Evolutionary conservation across 2,329 filamentous ascomycete genomes (phyloP), one percentile per base, ranked within the genome.

Genomic region (Colletotrichum sp.): DNA sequence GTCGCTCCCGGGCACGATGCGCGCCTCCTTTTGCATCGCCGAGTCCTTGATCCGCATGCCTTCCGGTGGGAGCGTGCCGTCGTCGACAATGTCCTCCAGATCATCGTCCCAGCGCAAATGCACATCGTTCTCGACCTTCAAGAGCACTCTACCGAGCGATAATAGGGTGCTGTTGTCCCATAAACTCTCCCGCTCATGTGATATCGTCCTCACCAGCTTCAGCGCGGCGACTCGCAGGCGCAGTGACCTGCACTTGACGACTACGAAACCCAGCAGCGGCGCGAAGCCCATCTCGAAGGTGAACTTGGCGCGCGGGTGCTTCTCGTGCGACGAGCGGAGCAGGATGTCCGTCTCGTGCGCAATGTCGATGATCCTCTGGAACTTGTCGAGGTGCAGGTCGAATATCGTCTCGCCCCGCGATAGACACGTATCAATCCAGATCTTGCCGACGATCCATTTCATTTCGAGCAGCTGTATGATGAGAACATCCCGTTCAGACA

Each of bases 281-380:
- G 82, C 78, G 34, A 84, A 86, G 0, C 85, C 86, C 78, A 85
- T 84, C 72, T 86, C 84, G n/a, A 88, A 87, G 28, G 80, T 84
- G 77, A 87, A 88, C 44, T 80, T 83, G 13, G 81, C 49, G 2
- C 69, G 67, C 8, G 26, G 49, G 6, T 44, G 28, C 21, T 26
- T 65, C 21, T 36, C n/a, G 32, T 26, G 28, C 13, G 36, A 32
- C 10, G 59, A 39, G 34, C 57, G 28, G 8, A 55, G 39, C 13
- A 60, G n/a, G 15, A 55, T 32, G 3, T 79, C 77, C 16, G 82
- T 78, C 6, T 70, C 67, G 0, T 76, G 69, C 0, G 82, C 83
- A 18, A 81, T 78, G 0, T 79, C 73, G 3, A 86, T 78, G 13
- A 87, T 82, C 1, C 77, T 75, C 7, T 78, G 75, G 21, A 87